Evolutionary conservation across 2,329 filamentous ascomycete species (phyloP), one percentile per base, ranked within the genome.

Genomic region (Fusarium pseudocircinatum): DNA sequence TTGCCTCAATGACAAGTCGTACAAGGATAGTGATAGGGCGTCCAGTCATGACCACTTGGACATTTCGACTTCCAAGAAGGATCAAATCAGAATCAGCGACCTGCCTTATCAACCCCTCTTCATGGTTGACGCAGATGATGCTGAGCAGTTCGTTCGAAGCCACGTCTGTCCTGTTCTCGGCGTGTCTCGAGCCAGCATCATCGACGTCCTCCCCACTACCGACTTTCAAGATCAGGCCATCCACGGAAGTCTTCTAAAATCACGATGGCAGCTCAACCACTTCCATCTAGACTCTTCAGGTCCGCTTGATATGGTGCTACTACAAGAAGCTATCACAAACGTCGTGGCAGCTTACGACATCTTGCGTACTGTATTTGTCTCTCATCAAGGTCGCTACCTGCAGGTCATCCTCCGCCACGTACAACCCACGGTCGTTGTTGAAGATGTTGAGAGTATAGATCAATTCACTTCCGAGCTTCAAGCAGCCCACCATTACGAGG

Each of bases 181-280:
- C 11, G 63, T 77, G 3, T 76, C 75, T 4, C 69, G 75, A 30
- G 75, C 75, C 6, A 77, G 69, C 28, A 76, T 76, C 16, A 49
- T 64, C 10, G 74, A 76, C 43, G 71, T 76, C 13, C 69, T 76
- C 6, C 74, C 74, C 10, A 74, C 73, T 9, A 75, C 70, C 18
- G 70, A 75, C 59, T 75, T 75, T 18, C 73, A 75, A 22, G 30
- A 58, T 12, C 73, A 74, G 30, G 57, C 70, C 22, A 43, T 75
- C 1, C 37, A 68, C 3, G 73, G 73, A 1, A 63, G 70, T 13
- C 62, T 75, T 0, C 53, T 77, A 0, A 22, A 76, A 1, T 77
- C 75, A 8, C 67, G 75, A n/a, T 77, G 75, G 75, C 73, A 70
- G 49, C 60, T 74, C 16, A 74, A 74, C 11, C 54, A 66, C 18